Conservation (phyloP, 352 stramenopile species). For the Detonula confervacea region DNA sequence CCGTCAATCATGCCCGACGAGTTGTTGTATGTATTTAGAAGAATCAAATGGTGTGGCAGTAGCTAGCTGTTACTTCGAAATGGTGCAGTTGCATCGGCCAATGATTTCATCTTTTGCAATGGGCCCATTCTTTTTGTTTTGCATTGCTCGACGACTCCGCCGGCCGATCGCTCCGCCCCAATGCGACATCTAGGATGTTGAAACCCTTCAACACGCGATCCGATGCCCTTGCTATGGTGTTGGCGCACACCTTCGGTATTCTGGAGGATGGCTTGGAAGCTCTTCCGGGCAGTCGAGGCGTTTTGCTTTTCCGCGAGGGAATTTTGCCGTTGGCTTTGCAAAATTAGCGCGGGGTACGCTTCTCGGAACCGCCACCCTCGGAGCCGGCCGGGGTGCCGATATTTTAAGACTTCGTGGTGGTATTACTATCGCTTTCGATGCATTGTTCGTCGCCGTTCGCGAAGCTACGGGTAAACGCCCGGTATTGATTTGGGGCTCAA, state of each 20-base stretch:
- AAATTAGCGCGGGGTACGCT: not conserved
- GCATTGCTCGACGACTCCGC: too few species aligned
- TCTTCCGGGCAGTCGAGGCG: not conserved
- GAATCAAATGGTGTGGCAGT: too few species aligned
- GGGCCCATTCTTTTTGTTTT: too few species aligned
- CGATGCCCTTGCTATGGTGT: slow-evolving; percentile 42
- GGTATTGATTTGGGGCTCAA: too few species aligned
- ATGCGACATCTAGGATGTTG: slow-evolving; percentile 49
- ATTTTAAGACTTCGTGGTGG: not conserved
- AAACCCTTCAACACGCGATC: slow-evolving; percentile 53
- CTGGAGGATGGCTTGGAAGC: not conserved
- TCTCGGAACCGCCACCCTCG: slow-evolving; percentile 1
- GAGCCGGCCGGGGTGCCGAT: not conserved
- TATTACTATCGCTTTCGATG: not conserved
- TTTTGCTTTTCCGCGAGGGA: not conserved
- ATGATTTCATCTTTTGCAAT: too few species aligned
- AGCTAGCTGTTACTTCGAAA: too few species aligned
- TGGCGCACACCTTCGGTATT: slow-evolving; percentile 11
- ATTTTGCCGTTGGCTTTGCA: slow-evolving; percentile 1
- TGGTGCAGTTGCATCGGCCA: too few species aligned
- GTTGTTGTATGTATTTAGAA: too few species aligned
- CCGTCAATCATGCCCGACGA: too few species aligned
- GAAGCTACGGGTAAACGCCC: slow-evolving; percentile 32
- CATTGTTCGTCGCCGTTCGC: not conserved
- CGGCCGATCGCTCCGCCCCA: slow-evolving; percentile 23